A percentile compares a stretch with the other conserved stretches of the same genome.
These are phyloP conservation scores for Pontederia crassipes DNA, from an alignment of 176 grass and related monocot species.

Conservation along the genomic window DNA sequence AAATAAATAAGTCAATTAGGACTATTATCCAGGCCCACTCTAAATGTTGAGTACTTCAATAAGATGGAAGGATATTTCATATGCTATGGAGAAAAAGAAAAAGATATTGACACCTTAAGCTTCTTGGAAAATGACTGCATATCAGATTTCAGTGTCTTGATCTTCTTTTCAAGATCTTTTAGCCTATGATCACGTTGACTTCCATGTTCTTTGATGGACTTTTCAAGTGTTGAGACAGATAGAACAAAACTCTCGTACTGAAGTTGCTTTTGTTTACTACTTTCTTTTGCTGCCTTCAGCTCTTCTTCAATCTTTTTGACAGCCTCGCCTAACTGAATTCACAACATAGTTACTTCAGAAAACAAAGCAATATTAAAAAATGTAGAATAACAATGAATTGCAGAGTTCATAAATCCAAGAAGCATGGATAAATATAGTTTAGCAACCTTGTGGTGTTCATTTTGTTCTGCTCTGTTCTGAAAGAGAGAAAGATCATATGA, in stretches of 20 bases:
- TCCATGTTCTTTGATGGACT: conserved; percentile 69
- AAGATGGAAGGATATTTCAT: conserved; percentile 3
- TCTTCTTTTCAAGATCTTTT: conserved; percentile 67
- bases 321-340: conserved; percentile 60
- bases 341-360: background rate
- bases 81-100: conserved; percentile 7
- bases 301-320: conserved; percentile 82
- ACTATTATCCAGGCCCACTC: too few species aligned
- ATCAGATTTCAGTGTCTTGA: conserved; percentile 79
- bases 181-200: conserved; percentile 76
- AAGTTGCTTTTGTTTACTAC: conserved; percentile 50
- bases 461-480: conserved; percentile 85
- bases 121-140: conserved; percentile 79
- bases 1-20: too few species aligned
- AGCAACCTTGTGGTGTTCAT: conserved; percentile 94
- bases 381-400: too few species aligned
- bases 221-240: conserved; percentile 59
- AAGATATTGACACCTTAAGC: conserved; percentile 54
- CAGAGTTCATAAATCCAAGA: background rate
- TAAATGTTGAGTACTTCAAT: background rate
- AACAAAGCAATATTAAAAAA: background rate
- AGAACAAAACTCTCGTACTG: conserved; percentile 48
- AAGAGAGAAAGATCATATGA: conserved; percentile 94
- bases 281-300: conserved; percentile 54
- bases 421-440: conserved; percentile 5